These are phyloP conservation scores for Candida golubevii DNA, from an alignment of 805 yeast species.

Conservation along the genomic window DNA sequence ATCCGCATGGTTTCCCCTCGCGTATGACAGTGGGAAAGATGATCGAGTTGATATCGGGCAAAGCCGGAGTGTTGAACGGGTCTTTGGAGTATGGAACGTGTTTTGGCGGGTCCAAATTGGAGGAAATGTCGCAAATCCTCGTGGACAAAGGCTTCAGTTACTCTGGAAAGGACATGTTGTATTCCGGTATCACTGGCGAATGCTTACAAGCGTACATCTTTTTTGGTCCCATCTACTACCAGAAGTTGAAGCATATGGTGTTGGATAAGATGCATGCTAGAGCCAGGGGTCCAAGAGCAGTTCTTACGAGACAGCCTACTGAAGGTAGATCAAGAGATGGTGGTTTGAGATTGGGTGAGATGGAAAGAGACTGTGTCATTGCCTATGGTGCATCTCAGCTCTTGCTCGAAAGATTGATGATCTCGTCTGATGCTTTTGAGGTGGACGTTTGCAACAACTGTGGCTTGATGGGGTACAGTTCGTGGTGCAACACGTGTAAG, in stretches of 20 bases:
- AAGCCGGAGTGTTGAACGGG: constrained; percentile 95
- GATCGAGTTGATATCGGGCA: constrained; percentile 94
- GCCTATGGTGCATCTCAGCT: constrained; percentile 94
- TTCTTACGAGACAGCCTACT: constrained; percentile 85
- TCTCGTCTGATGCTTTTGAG: constrained; percentile 96
- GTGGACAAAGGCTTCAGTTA: constrained; percentile 90
- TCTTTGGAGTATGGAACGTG: constrained; percentile 93
- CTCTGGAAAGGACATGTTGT: constrained; percentile 96
- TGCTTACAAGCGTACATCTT: constrained; percentile 95
- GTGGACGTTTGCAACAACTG: constrained; percentile 92
- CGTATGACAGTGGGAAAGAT: constrained; percentile 99
- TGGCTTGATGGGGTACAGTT: constrained; percentile 95
- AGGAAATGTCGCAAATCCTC: constrained; percentile 88
- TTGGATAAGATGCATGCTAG: constrained; percentile 99
- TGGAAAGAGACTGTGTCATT: constrained; percentile 99
- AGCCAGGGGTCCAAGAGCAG: constrained; percentile 99
- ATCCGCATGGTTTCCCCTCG: constrained; percentile 99
- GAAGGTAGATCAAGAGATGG: constrained; percentile 99
- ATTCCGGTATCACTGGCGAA: constrained; percentile 96
- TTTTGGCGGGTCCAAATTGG: constrained; percentile 95
- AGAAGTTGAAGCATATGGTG: constrained; percentile 98
- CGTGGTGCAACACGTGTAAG: constrained; percentile 97
- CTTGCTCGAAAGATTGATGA: constrained; percentile 88
- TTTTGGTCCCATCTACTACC: constrained; percentile 98
- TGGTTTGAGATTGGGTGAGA: constrained; percentile 97